Evolutionary conservation across 225 moss, liverwort and hornwort species (phyloP), one percentile per base, ranked within the genome.

Genomic region (Climacium dendroides): DNA sequence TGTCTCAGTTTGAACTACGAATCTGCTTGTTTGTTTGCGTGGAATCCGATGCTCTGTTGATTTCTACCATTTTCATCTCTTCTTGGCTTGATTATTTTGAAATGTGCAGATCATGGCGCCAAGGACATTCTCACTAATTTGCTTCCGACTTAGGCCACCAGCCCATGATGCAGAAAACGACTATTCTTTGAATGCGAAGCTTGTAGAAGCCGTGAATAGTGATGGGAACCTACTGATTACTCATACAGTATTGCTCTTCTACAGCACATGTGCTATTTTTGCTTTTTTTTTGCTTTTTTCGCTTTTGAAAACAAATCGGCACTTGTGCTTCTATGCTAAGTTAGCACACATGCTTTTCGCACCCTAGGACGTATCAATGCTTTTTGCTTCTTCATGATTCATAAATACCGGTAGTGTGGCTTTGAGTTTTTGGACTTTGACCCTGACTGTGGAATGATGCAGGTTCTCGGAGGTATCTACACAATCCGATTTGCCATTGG

Each of bases 101-200:
- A 34, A 69, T 71, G 59, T 74, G 54, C 93, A 94, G 93, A 48
- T 93, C 34, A 89, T 96, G 88, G 92, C 89, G 14, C 94, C 94
- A 18, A 90, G 91, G 75, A 86, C 37, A 50, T 93, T 96, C 64
- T 91, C 95, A 19, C 88, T 95, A 41, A 60, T 93, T 43, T 97
- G 96, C 90, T 97, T 97, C 87, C 97, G 95, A 60, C 93, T 96
- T 19, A 88, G 78, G 86, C 92, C 96, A 86, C 67, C 29, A 41
- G 77, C 83, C 30, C 57, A 67, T 37, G 91, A 95, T 77, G 69
- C 45, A 60, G 94, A 94, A 89, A 91, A 91, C 23, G 96, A 94
- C 76, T 89, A 86, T 72, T 85, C 89, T 15, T 77, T 95, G 87
- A 97, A 96, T 86, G 80, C 91, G 54, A 89, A 80, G 63, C 87